Evolutionary conservation across 805 yeast genomes (phyloP), one percentile per base, ranked within the genome.

Genomic region (Candida tammaniensis): DNA sequence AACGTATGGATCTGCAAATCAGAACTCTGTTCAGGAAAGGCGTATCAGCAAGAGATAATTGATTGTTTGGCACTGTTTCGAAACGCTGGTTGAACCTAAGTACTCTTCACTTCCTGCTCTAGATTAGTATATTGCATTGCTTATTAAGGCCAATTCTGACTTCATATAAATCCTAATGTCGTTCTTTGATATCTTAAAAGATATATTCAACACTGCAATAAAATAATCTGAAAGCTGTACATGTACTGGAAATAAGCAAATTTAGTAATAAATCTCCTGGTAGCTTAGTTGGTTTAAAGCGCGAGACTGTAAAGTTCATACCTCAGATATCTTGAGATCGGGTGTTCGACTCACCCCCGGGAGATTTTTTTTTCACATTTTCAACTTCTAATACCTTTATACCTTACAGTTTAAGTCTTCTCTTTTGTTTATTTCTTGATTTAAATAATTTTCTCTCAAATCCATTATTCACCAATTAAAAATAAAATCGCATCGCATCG

Each of bases 291-390:
- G 71, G 70, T 68, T 34, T 62, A 63, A 64, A 66, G 68, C 70
- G 70, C 68, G 67, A 65, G 71, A 64, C 71, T 64, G 69, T 64
- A 64, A 64, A 55, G 40, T 39, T 34, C 42, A n/a, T n/a, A 55
- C 47, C 57, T 49, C 47, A 59, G 70, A 52, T 47, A 64, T 64
- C 70, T 64, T 62, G 67, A 61, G 70, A 64, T 63, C 70, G 69
- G 68, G 70, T 61, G 71, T 64, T 64, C 70, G 70, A 64, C 66
- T 65, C 70, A 61, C 70, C 68, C 70, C 68, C 68, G 58, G 69
- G 70, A 64, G 68, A 63, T 38, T 52, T 48, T 36, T 46, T 46
- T 55, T 36, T 30, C 16, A 14, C 24, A 10, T 19, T 14, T 21
- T 4, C 31, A 11, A n/a, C 28, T 26, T 6, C 7, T 9, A 23